Evolutionary conservation across 805 yeast genomes (phyloP), one percentile per base, ranked within the genome.

Genomic region (Wickerhamomyces xylosicus): DNA sequence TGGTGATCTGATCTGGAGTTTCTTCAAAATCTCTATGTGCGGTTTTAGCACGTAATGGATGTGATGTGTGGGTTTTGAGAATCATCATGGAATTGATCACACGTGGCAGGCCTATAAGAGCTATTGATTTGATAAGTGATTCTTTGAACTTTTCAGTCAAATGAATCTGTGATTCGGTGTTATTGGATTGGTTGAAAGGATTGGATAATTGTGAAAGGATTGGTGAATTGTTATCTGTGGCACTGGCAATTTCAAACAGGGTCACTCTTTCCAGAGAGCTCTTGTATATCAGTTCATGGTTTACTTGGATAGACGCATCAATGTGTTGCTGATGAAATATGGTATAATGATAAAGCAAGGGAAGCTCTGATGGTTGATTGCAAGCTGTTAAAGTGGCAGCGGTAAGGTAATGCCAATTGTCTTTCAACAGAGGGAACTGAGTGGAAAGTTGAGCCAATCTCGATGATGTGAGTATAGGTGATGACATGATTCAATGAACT

Each of bases 91-190:
- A 72, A 56, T 87, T 89, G 56, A 89, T 89, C 2, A 87, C 74
- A 48, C 79, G 79, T 1, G 97, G 97, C 13, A 87, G 65, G 0
- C 97, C 97, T 14, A 78, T 74, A 35, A 89, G 61, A 0, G 95
- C 95, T 0, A 82, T 71, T 3, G 85, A 68, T 53, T 87, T 89
- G 51, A 89, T 61, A 3, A 89, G 61, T 8, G 87, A 78, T 51
- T 89, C 97, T 43, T 95, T 66, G 38, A 82, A 63, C 47, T 80
- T 73, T 32, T 66, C 64, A 0, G 89, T 67, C 6, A 71, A 44
- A 33, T 40, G 45, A 45, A 38, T 45, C 34, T 50, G 63, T 31
- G 36, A 49, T 21, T 35, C 39, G 14, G 41, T 37, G 15, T 43
- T 42, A 2, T 13, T 8, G 10, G 32, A 19, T 2, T 29, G 18